phyloP scores from a whole-genome alignment of 306 rosid species.

The Ceratonia siliqua region DNA sequence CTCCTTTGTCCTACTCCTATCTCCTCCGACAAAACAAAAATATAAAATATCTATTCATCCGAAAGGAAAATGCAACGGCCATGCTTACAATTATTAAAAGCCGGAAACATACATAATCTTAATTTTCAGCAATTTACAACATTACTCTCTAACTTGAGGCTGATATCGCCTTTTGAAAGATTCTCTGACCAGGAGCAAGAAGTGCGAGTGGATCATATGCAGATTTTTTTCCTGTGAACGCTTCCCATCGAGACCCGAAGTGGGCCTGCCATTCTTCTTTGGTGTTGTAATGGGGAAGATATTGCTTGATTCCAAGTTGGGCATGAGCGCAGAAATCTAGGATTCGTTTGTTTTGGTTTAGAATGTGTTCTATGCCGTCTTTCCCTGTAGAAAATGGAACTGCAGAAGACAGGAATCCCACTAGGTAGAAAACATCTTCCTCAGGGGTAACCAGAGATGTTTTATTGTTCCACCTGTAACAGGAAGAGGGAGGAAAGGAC shows the following conservation, averaged over 20 bases:
- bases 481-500: slow-evolving; percentile 16
- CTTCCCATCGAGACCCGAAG: slow-evolving; percentile 75
- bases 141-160: slow-evolving; percentile 39
- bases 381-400: slow-evolving; percentile 63
- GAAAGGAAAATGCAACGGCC: slow-evolving; percentile 25
- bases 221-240: slow-evolving; percentile 60
- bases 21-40: too few relatives aligned
- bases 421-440: slow-evolving; percentile 81
- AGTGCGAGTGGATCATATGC: slow-evolving; percentile 85
- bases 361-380: slow-evolving; percentile 61
- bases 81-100: slow-evolving; percentile 28
- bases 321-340: slow-evolving; percentile 55
- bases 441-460: slow-evolving; percentile 87
- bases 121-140: slow-evolving; percentile 18
- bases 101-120: slow-evolving; percentile 27
- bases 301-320: slow-evolving; percentile 67
- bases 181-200: slow-evolving; percentile 91
- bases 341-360: slow-evolving; percentile 67
- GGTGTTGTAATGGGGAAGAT: slow-evolving; percentile 78
- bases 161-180: slow-evolving; percentile 72
- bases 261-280: slow-evolving; percentile 79
- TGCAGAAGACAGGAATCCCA: slow-evolving; percentile 83
- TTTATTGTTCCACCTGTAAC: slow-evolving; percentile 72
- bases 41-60: not conserved
- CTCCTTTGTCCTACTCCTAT: too few relatives aligned